A percentile compares a stretch with the other conserved stretches of the same genome.
Conservation (phyloP, 192 early-diverging fungal genomes). For the Backusella sp. region DNA sequence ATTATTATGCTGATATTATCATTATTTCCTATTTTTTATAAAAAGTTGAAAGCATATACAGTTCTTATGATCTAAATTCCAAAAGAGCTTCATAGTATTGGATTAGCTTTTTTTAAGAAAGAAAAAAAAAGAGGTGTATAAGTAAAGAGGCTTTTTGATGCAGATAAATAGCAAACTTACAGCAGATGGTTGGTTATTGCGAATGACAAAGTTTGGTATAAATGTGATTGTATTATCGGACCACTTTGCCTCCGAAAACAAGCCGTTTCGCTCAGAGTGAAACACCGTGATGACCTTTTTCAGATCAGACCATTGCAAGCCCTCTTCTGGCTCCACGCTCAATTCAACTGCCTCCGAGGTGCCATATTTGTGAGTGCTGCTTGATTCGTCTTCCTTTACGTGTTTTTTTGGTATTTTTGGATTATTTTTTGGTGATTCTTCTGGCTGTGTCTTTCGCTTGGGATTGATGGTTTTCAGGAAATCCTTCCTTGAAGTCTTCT, state of each 20-base stretch:
- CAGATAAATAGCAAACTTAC: neutral
- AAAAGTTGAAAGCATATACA: neutral
- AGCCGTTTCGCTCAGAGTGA: neutral
- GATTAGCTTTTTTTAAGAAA: neutral
- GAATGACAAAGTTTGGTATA: neutral
- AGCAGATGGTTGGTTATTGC: neutral
- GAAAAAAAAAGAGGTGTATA: neutral
- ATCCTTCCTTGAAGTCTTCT: neutral
- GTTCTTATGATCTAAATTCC: neutral
- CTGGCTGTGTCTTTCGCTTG: neutral
- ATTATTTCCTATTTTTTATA: neutral
- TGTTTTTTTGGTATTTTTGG: neutral
- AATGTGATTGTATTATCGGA: neutral
- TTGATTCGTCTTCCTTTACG: neutral
- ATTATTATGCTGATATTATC: too few species aligned
- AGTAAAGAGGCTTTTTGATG: neutral
- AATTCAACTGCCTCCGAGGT: neutral
- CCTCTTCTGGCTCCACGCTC: neutral
- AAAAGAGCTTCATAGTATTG: neutral
- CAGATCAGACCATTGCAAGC: neutral
- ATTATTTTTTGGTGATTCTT: neutral
- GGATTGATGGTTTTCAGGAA: neutral
- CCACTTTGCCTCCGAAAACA: slow-evolving; percentile 6
- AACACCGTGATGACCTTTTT: neutral
- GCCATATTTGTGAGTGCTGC: neutral